These are phyloP conservation scores for Ceriops tagal DNA, from an alignment of 345 rosid species.

Conservation along the genomic window DNA sequence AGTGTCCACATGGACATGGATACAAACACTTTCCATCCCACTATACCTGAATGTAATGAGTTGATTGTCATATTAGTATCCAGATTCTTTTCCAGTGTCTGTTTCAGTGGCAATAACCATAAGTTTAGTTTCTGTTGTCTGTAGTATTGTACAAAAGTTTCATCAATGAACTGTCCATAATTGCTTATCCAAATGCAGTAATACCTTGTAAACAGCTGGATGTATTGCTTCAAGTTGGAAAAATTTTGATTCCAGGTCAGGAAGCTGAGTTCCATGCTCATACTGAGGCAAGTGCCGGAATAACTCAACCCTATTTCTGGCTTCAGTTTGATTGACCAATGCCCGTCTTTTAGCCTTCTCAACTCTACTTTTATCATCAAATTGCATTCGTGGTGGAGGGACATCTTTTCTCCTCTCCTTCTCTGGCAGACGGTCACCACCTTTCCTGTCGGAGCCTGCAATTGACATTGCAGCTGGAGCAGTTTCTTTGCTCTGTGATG, in stretches of 20 bases:
- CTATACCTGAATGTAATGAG: neutral
- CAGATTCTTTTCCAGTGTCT: neutral
- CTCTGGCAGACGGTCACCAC: conserved; percentile 57
- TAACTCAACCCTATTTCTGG: conserved; percentile 79
- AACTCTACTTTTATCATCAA: conserved; percentile 73
- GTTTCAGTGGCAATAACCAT: neutral
- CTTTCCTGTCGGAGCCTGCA: conserved; percentile 74
- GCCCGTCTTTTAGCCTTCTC: conserved; percentile 90
- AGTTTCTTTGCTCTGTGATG: conserved; percentile 21
- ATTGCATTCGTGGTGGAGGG: conserved; percentile 71
- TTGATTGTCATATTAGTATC: neutral
- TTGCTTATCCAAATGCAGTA: conserved; percentile 11
- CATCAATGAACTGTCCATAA: neutral
- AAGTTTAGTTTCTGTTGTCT: neutral
- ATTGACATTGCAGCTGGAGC: conserved; percentile 29
- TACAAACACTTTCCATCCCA: neutral
- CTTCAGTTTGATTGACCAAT: conserved; percentile 84
- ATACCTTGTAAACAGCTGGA: conserved; percentile 91
- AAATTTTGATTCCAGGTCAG: conserved; percentile 72
- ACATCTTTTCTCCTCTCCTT: conserved; percentile 85
- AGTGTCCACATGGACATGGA: too few species aligned
- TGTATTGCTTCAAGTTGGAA: conserved; percentile 87
- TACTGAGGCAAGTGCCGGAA: conserved; percentile 96
- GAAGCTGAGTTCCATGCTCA: conserved; percentile 89
- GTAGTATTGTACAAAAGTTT: neutral